Evolutionary conservation across 2,329 filamentous ascomycete species (phyloP), one percentile per base, ranked within the genome.

Genomic region (Tolypocladium ovalisporum): DNA sequence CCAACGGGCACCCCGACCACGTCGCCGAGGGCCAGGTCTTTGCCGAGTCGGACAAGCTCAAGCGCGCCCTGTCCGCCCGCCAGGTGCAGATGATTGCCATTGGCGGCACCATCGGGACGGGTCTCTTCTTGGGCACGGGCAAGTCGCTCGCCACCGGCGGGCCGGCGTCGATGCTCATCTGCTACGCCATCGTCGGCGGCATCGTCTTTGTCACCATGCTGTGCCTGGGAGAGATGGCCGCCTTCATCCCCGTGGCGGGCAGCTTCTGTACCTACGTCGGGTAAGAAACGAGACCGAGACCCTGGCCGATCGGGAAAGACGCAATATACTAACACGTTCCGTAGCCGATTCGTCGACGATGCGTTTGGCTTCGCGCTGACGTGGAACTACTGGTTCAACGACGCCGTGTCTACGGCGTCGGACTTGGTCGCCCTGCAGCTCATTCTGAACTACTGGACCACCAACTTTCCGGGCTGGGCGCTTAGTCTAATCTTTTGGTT

Each of bases 41-140:
- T 17, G 56, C 54, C 40, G 64, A 66, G 52, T 66, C 74, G 2
- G 79, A 83, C 62, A 73, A 71, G 56, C 72, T 86, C 13, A 74
- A 75, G 24, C 79, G 83, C 6, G 77, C 79, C 47, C 73, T 86
- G 15, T 82, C 80, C 2, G 68, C 80, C 19, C 78, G 83, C n/a
- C 84, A 86, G 67, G 80, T 86, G 13, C 83, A 86, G 70, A 86
- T 87, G 82, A 84, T 87, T 60, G 84, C 84, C 49, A 80, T 83
- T 54, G 80, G 78, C 24, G 80, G 80, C 39, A 83, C 79, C 1
- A 83, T 83, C 52, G 80, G 81, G 10, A 85, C 83, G 0, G 83
- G 83, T 3, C 69, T 86, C 4, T 86, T 86, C 61, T 73, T 87
- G 7, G 83, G 83, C 35, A 84, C 81, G 0, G 83, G 83, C 12